phyloP scores from a whole-genome alignment of 768 basidiomycete genomes.

The Phanerochaete sordida region DNA sequence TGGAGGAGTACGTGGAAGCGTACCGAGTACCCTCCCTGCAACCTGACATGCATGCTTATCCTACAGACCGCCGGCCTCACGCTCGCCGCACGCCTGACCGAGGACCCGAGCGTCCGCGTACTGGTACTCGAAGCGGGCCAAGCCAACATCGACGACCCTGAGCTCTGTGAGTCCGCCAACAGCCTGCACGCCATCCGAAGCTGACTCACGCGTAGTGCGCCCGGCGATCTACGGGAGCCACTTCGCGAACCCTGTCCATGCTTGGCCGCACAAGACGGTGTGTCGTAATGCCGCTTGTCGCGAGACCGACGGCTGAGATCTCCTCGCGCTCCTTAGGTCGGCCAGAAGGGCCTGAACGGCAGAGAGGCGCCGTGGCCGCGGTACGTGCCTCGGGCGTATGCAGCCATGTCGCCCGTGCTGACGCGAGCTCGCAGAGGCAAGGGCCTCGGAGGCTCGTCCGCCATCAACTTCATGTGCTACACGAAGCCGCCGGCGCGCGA shows the following conservation, averaged over 20 bases:
- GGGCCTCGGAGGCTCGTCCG: slow-evolving; percentile 24
- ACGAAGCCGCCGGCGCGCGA: slow-evolving; percentile 21
- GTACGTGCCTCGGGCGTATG: neutral
- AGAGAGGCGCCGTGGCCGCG: slow-evolving; percentile 4
- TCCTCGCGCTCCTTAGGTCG: too few species aligned
- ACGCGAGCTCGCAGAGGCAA: slow-evolving; percentile 16
- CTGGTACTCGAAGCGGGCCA: slow-evolving; percentile 13
- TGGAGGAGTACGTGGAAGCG: neutral
- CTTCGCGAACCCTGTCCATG: slow-evolving; percentile 18
- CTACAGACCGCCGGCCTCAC: slow-evolving; percentile 11
- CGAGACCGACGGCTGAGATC: too few species aligned
- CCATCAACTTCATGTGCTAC: slow-evolving; percentile 23
- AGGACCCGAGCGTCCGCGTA: neutral
- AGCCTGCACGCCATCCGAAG: neutral
- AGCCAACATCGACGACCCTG: slow-evolving; percentile 8
- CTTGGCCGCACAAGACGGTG: slow-evolving; percentile 19
- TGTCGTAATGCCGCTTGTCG: too few species aligned
- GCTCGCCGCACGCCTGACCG: slow-evolving; percentile 10
- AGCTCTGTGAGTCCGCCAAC: slow-evolving; percentile 3
- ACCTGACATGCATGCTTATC: neutral
- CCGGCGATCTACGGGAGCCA: slow-evolving; percentile 17
- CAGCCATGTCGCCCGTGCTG: neutral
- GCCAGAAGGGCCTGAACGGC: slow-evolving; percentile 5
- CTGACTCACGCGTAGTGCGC: slow-evolving; percentile 18
- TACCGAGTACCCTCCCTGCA: neutral